Conservation (phyloP, 129 eudicot species). For the Heracleum sosnowskyi region DNA sequence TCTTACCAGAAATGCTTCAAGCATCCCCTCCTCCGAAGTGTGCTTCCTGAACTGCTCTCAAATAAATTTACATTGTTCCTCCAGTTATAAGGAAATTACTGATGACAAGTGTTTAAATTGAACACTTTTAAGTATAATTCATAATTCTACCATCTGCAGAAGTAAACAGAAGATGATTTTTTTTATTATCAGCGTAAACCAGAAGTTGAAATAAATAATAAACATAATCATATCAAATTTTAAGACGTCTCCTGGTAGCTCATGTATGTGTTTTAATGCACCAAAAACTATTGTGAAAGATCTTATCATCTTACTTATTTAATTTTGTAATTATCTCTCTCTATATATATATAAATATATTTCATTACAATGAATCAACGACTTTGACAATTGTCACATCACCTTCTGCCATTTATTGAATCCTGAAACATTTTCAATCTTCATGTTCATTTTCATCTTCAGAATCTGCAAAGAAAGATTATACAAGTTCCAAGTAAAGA, state of each 20-base stretch:
- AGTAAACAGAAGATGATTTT: background rate
- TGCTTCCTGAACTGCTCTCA: conserved; percentile 16
- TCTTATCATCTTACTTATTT: background rate
- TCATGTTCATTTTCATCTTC: conserved; percentile 49
- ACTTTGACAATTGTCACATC: background rate
- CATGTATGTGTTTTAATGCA: background rate
- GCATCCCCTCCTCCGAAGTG: background rate
- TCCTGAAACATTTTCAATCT: conserved; percentile 30
- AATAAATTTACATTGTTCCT: conserved; percentile 14
- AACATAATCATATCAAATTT: background rate
- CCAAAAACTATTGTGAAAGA: background rate
- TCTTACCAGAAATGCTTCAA: background rate
- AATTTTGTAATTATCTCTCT: background rate
- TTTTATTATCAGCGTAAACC: background rate
- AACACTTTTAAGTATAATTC: background rate
- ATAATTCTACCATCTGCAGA: conserved; percentile 14
- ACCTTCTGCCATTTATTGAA: conserved; percentile 1
- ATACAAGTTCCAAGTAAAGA: background rate
- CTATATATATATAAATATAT: background rate
- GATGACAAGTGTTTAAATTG: background rate
- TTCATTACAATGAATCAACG: background rate
- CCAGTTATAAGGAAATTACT: background rate
- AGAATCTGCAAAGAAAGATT: conserved; percentile 32
- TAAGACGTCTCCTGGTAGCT: background rate
- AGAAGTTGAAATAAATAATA: background rate